Conservation (phyloP, 31 red algal genomes). For the Asparagopsis taxiformis region DNA sequence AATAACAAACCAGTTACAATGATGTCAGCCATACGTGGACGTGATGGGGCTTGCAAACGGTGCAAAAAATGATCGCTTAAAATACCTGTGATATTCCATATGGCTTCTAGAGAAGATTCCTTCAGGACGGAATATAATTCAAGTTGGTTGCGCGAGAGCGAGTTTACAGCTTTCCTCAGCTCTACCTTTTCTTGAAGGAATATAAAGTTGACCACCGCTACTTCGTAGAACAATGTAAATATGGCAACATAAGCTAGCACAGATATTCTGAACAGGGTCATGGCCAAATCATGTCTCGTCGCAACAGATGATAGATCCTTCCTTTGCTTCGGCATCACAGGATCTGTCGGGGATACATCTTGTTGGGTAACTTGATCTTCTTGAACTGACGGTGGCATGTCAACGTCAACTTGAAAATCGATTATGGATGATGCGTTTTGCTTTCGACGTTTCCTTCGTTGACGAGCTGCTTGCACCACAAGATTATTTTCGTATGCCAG, state of each 20-base stretch:
- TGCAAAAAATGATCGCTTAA: not conserved
- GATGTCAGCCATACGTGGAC: too few relatives aligned
- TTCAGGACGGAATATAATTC: conserved; percentile 26
- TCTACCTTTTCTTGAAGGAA: conserved; percentile 15
- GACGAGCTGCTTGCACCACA: too few relatives aligned
- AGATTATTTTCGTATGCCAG: too few relatives aligned
- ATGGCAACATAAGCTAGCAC: conserved; percentile 7
- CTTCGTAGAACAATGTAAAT: conserved; percentile 43
- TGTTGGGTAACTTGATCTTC: too few relatives aligned
- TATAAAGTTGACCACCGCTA: conserved; percentile 31
- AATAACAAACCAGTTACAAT: not conserved
- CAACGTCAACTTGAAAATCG: too few relatives aligned
- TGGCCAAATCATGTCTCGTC: conserved; percentile 14
- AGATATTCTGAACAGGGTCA: conserved; percentile 15
- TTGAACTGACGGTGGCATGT: too few relatives aligned
- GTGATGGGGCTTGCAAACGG: not conserved
- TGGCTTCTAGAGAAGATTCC: conserved; percentile 24
- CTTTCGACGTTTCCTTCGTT: too few relatives aligned
- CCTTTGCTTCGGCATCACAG: too few relatives aligned
- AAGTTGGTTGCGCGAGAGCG: conserved; percentile 9
- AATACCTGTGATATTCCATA: conserved; percentile 31
- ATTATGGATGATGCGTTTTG: too few relatives aligned
- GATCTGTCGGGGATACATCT: too few relatives aligned
- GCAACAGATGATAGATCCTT: too few relatives aligned
- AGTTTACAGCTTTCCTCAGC: conserved; percentile 2